These are phyloP conservation scores for Auricularia sp. DNA, from an alignment of 768 basidiomycete species.

Conservation along the genomic window DNA sequence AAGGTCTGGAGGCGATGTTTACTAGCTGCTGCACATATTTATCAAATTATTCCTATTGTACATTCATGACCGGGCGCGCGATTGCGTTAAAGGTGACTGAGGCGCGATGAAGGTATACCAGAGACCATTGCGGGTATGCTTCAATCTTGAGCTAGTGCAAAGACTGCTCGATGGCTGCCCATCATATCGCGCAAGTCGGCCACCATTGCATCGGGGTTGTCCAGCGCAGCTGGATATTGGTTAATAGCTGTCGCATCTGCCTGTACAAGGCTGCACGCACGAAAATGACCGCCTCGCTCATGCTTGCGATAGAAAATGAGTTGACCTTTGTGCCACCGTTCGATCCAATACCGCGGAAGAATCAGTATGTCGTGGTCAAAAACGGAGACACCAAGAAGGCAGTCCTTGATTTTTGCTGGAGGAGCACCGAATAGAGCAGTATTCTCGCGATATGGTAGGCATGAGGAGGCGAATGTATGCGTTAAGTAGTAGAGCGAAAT, in stretches of 20 bases:
- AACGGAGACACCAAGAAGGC: not conserved
- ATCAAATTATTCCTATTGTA: too few relatives aligned
- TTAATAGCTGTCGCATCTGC: not conserved
- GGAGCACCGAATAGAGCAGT: not conserved
- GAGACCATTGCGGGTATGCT: too few relatives aligned
- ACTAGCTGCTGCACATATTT: too few relatives aligned
- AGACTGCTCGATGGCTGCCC: not conserved
- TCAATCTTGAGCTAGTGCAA: not conserved
- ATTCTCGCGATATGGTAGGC: not conserved
- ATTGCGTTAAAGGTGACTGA: too few relatives aligned
- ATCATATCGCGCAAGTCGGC: not conserved
- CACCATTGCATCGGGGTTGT: not conserved
- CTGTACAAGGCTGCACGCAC: not conserved
- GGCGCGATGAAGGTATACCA: too few relatives aligned
- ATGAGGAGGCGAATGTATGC: not conserved
- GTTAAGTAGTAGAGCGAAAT: not conserved
- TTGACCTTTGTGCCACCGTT: not conserved
- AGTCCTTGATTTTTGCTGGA: not conserved
- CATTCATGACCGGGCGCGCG: too few relatives aligned
- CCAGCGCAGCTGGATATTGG: not conserved
- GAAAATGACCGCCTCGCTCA: not conserved
- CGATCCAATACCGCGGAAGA: not conserved
- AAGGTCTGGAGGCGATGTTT: too few relatives aligned
- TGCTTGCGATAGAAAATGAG: not conserved
- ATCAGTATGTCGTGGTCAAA: not conserved